These are phyloP conservation scores for Stachybotrys chlorohalonatus DNA, from an alignment of 2,329 filamentous ascomycete genomes.

Conservation along the genomic window DNA sequence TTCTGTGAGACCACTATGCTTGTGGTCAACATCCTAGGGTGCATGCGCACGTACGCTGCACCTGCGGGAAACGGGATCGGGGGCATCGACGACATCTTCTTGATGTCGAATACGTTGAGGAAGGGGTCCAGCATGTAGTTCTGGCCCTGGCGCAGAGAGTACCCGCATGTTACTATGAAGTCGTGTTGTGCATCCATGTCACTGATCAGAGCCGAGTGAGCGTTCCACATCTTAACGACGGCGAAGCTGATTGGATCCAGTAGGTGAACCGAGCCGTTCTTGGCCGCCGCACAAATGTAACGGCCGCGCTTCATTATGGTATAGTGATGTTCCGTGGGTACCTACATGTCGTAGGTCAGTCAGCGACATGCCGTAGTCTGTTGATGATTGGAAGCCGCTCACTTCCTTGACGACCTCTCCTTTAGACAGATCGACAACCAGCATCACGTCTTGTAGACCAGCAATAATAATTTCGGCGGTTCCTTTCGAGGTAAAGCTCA, in stretches of 20 bases:
- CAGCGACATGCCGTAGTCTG: background rate
- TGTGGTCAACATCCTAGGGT: constrained; percentile 90
- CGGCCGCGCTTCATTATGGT: constrained; percentile 86
- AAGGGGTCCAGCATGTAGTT: constrained; percentile 82
- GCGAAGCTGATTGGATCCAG: constrained; percentile 71
- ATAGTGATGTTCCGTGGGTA: constrained; percentile 68
- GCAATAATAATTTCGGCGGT: constrained; percentile 79
- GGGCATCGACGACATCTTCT: constrained; percentile 77
- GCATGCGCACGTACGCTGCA: constrained; percentile 91
- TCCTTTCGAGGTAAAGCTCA: constrained; percentile 87
- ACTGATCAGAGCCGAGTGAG: constrained; percentile 80
- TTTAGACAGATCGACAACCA: constrained; percentile 62
- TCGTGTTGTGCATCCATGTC: constrained; percentile 97
- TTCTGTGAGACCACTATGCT: constrained; percentile 87
- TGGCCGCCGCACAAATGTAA: constrained; percentile 87
- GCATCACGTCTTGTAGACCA: constrained; percentile 79
- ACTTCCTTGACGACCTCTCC: constrained; percentile 63
- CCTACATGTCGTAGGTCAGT: constrained; percentile 24
- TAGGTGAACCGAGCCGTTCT: constrained; percentile 73
- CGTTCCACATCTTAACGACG: constrained; percentile 80
- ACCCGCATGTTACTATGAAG: constrained; percentile 91
- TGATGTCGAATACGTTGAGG: constrained; percentile 92
- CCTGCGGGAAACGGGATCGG: constrained; percentile 90
- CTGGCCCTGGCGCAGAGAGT: constrained; percentile 65
- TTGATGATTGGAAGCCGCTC: background rate